Evolutionary conservation across 179 eudicot species (phyloP), one percentile per base, ranked within the genome.

Genomic region (Spergularia azorica): DNA sequence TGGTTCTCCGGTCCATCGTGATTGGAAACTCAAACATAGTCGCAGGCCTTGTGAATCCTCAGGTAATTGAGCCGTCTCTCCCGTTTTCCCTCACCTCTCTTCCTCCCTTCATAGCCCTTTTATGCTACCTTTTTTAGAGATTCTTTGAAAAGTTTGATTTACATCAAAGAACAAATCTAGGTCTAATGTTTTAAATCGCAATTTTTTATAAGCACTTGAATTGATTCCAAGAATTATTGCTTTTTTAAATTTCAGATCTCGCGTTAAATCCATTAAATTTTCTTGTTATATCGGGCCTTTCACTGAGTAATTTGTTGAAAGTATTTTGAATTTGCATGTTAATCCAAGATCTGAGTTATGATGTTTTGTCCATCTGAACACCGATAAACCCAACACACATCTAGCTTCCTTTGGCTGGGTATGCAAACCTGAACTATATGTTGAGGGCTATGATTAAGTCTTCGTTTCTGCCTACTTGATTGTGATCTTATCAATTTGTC

Each of bases 31-130:
- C 48, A 62, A 56, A 69, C 41, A 70, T 41, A 50, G 32, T 72
- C 73, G 12, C 20, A 18, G 56, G 13, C 54, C 43, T 62, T 9
- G 55, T 77, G 73, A 63, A 77, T 61, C 81, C 43, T 81, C 72
- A 77, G 81, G 81, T 81, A 62, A 56, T 72, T 61, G 41, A 59
- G 51, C 56, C 2, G 68, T 39, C 32, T 58, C 55, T 63, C 10
- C 38, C 60, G 13, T 3, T 17, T 43, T 43, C 59, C 57, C 12
- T 17, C 43, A n/a, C 14, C 41, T 59, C 56, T 3, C 14, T 54
- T 3, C 6, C 36, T 26, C 32, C 46, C 38, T 7, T 56, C 32
- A 61, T 32, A 10, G 36, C 11, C 26, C 73, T 79, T 39, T 52
- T 56, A 13, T 38, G 56, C 41, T 67, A 68, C 63, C 71, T 48